phyloP scores from a whole-genome alignment of 805 yeast genomes.

The Candida palmyrensis region DNA sequence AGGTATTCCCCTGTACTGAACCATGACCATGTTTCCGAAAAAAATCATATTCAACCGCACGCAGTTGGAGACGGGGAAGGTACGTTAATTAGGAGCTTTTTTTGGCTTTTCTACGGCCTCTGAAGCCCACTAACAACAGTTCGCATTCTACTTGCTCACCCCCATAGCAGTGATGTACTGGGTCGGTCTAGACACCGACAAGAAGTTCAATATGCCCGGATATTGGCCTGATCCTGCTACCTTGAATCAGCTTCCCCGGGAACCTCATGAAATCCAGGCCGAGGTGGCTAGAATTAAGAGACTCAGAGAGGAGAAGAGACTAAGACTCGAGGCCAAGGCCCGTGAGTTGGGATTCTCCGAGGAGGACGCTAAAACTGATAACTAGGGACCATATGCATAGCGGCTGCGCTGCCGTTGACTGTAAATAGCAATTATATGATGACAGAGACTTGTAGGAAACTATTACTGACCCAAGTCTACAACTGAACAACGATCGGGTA shows the following conservation, averaged over 20 bases:
- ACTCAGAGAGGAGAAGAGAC: constrained; percentile 69
- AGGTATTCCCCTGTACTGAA: too few relatives aligned
- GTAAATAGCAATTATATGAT: too few relatives aligned
- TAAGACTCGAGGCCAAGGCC: constrained; percentile 67
- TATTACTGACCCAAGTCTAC: too few relatives aligned
- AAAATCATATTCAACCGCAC: constrained; percentile 18
- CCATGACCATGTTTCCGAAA: too few relatives aligned
- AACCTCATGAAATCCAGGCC: constrained; percentile 85
- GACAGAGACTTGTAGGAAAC: too few relatives aligned
- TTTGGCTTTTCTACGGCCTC: constrained; percentile 6
- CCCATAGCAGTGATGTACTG: constrained; percentile 93
- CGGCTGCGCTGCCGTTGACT: too few relatives aligned
- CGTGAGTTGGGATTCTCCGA: constrained; percentile 61
- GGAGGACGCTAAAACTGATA: constrained; percentile 19
- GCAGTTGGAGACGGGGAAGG: constrained; percentile 40
- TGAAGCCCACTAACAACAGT: constrained; percentile 36
- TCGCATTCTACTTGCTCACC: constrained; percentile 77
- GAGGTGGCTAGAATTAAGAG: constrained; percentile 84
- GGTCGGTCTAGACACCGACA: constrained; percentile 86
- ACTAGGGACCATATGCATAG: too few relatives aligned
- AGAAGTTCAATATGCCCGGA: constrained; percentile 84
- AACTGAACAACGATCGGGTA: background rate
- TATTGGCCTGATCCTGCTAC: constrained; percentile 97
- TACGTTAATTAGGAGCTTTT: constrained; percentile 17
- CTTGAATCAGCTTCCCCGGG: constrained; percentile 86